Evolutionary conservation across 148 eudicot species (phyloP), one percentile per base, ranked within the genome.

Genomic region (Fallopia convolvulus): DNA sequence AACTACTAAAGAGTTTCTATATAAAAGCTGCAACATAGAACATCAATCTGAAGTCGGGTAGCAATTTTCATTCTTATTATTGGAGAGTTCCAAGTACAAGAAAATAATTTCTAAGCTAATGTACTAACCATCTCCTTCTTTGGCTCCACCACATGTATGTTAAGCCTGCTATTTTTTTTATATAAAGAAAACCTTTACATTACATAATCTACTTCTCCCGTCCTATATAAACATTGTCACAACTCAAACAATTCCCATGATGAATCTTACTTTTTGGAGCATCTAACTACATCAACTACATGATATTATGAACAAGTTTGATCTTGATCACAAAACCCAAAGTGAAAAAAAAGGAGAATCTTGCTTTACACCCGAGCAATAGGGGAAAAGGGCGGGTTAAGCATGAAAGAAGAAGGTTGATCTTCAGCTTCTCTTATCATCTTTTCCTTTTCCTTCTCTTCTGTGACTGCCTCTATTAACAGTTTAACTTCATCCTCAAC

Each of bases 301-400:
- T n/a, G 26, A 55, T 20, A 55, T 18, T 20, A n/a, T 55, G 56
- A 17, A 58, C 65, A 63, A 9, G 15, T 60, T 21, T 60, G 41
- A 65, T 65, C 40, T 14, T 65, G 71, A 65, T 65, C 66, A 30
- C 40, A 65, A 30, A 33, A 61, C 68, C 71, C 71, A 32, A 65
- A 65, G 41, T 33, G 40, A 60, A 60, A 60, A 60, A 60, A 60
- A 21, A 3, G 21, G 1, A 18, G n/a, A 18, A 14, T 15, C 46
- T 72, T 18, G 66, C 18, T 20, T 80, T 82, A 94, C 65, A 86
- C 98, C 73, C 98, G 88, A 32, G 90, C 86, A 70, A 94, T 94
- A n/a, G 98, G 98, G 75, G 98, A 94, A 82, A 94, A 92, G 30
- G 98, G 98, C 44, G 95, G 98, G 72, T 92, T 87, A 74, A 89